Conservation (phyloP, 2,329 filamentous ascomycete genomes). For the Didymella pinodella region DNA sequence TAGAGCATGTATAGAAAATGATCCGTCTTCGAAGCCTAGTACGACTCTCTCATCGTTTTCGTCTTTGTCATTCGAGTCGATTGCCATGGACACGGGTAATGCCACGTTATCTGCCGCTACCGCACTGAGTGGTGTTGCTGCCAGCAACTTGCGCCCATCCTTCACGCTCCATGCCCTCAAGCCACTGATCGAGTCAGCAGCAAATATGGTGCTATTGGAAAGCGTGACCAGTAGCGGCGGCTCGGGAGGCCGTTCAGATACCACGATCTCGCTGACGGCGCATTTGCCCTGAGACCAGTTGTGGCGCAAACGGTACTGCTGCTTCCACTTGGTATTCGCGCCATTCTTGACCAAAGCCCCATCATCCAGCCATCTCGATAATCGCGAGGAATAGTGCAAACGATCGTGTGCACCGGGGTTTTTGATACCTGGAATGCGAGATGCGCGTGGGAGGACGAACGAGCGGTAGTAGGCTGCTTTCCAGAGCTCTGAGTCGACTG, state of each 20-base stretch:
- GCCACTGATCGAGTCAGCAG: constrained; percentile 73
- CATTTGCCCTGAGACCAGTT: constrained; percentile 91
- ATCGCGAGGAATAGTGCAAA: constrained; percentile 61
- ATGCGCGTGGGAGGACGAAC: constrained; percentile 83
- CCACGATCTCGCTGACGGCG: constrained; percentile 77
- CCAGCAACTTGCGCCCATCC: constrained; percentile 64
- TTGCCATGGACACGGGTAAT: constrained; percentile 69
- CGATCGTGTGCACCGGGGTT: constrained; percentile 50
- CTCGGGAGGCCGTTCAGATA: constrained; percentile 61
- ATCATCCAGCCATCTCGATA: constrained; percentile 70
- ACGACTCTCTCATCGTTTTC: constrained; percentile 44
- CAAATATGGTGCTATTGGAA: constrained; percentile 78
- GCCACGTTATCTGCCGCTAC: constrained; percentile 27
- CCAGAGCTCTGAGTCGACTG: constrained; percentile 88
- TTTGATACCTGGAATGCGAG: constrained; percentile 74
- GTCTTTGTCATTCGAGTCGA: constrained; percentile 58
- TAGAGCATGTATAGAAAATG: constrained; percentile 70
- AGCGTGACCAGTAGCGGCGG: constrained; percentile 77
- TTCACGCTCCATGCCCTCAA: constrained; percentile 81
- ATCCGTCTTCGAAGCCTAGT: constrained; percentile 57
- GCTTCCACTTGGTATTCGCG: constrained; percentile 77
- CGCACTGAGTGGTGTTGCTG: constrained; percentile 50
- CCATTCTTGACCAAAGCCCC: constrained; percentile 62
- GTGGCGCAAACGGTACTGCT: constrained; percentile 84
- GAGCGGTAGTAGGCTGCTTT: constrained; percentile 85